A percentile compares a stretch with the other conserved stretches of the same genome.
These are phyloP conservation scores for Ichthyophthirius multifiliis DNA, from an alignment of 169 alveolate genomes.

Conservation along the genomic window DNA sequence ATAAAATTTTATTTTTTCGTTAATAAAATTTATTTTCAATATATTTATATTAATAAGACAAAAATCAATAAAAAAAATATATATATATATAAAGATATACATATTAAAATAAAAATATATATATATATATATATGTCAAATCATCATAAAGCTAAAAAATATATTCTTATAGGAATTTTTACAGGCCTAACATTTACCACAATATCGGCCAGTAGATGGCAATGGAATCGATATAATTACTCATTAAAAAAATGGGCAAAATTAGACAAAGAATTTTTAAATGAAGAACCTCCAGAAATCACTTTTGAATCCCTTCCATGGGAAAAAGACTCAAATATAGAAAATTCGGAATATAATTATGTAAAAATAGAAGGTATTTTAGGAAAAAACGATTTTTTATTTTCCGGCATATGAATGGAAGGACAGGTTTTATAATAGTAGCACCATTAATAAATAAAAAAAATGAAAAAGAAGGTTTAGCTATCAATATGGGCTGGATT, in stretches of 20 bases:
- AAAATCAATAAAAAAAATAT: no score
- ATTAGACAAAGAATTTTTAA: slow-evolving; percentile 19
- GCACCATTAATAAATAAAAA: slow-evolving; percentile 10
- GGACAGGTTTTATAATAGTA: slow-evolving; percentile 26
- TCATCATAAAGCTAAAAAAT: no score
- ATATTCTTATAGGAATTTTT: not conserved
- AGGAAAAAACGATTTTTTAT: slow-evolving; percentile 10
- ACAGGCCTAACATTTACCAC: slow-evolving; percentile 18
- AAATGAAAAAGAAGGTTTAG: not conserved
- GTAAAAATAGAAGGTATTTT: not conserved
- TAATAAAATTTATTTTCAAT: no score
- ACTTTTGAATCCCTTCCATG: not conserved
- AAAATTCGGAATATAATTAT: slow-evolving; percentile 1
- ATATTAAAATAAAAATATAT: no score
- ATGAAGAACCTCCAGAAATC: not conserved
- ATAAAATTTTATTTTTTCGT: no score
- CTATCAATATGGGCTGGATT: slow-evolving; percentile 29
- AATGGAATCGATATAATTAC: slow-evolving; percentile 25
- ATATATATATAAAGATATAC: no score
- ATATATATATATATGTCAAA: no score
- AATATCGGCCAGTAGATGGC: slow-evolving; percentile 30
- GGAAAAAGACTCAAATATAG: not conserved
- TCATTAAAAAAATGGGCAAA: slow-evolving; percentile 27
- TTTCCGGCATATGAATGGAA: slow-evolving; percentile 32
- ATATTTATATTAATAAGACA: no score